phyloP scores from a whole-genome alignment of 345 rosid genomes.

The Eucalyptus globulus region DNA sequence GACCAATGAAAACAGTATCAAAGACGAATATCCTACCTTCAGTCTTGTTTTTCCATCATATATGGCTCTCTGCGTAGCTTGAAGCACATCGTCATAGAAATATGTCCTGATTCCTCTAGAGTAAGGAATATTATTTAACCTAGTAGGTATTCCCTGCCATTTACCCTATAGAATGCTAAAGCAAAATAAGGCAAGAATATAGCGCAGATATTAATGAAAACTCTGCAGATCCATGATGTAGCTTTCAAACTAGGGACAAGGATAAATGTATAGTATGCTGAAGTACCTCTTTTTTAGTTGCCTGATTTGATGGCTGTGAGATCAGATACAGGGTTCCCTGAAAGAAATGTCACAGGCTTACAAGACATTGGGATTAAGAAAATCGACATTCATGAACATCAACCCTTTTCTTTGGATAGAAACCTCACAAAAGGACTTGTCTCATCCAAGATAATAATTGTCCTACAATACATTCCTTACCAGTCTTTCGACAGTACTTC shows the following conservation, averaged over 20 bases:
- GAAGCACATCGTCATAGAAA: constrained; percentile 78
- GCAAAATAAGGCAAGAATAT: constrained; percentile 15
- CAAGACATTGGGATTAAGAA: background rate
- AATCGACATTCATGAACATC: background rate
- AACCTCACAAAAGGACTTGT: background rate
- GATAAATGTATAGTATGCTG: background rate
- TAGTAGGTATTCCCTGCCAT: constrained; percentile 91
- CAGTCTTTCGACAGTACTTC: background rate
- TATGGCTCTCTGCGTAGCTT: constrained; percentile 59
- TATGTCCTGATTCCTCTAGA: constrained; percentile 79
- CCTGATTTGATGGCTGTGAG: background rate
- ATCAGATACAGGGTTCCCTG: background rate
- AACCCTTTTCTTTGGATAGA: background rate
- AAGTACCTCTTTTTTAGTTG: constrained; percentile 28
- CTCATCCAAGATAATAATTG: background rate
- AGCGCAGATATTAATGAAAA: background rate
- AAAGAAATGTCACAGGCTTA: background rate
- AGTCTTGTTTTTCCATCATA: constrained; percentile 58
- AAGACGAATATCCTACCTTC: constrained; percentile 25
- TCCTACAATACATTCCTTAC: background rate
- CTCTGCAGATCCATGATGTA: background rate
- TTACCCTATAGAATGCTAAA: constrained; percentile 39
- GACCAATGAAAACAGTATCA: background rate
- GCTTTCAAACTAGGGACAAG: background rate
- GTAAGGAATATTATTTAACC: constrained; percentile 86